Evolutionary conservation across 805 yeast species (phyloP).

Genomic region (Candida sakaeoensis): DNA sequence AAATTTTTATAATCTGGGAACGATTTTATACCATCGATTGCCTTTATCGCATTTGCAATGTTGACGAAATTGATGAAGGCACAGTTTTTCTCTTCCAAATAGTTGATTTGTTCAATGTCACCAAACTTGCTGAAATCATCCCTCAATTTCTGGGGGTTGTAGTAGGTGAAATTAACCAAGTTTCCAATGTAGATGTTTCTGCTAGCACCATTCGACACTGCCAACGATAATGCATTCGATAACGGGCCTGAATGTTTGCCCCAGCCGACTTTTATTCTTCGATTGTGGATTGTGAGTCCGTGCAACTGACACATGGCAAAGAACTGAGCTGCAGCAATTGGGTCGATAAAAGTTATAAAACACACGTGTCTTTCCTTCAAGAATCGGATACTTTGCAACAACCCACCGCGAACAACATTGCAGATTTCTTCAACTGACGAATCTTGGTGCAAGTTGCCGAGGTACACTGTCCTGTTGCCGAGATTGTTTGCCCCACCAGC

Average conservation of each 20-base stretch:
- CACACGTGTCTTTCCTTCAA: conserved; percentile 86
- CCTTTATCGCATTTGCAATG: conserved; percentile 86
- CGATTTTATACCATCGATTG: conserved; percentile 85
- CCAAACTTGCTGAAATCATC: conserved; percentile 79
- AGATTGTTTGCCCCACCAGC: conserved; percentile 91
- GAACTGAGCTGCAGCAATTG: conserved; percentile 96
- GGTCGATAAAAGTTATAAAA: conserved; percentile 92
- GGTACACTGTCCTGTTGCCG: conserved; percentile 90
- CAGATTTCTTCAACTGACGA: conserved; percentile 90
- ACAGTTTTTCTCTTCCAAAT: conserved; percentile 76
- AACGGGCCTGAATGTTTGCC: conserved; percentile 95
- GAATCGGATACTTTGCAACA: conserved; percentile 77
- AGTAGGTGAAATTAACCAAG: conserved; percentile 49
- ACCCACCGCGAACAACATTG: conserved; percentile 93
- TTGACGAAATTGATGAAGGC: conserved; percentile 90
- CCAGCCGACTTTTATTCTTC: conserved; percentile 93
- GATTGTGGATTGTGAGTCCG: conserved; percentile 80
- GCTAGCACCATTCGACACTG: conserved; percentile 91
- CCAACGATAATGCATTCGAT: conserved; percentile 79
- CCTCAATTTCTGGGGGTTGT: conserved; percentile 59
- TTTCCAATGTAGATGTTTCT: conserved; percentile 87
- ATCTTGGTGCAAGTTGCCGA: conserved; percentile 86
- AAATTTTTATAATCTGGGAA: conserved; percentile 59
- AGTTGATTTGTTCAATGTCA: conserved; percentile 92
- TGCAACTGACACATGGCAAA: conserved; percentile 91